Evolutionary conservation across 1,139 yeast genomes (phyloP).

Genomic region (Taiozyma sp.): DNA sequence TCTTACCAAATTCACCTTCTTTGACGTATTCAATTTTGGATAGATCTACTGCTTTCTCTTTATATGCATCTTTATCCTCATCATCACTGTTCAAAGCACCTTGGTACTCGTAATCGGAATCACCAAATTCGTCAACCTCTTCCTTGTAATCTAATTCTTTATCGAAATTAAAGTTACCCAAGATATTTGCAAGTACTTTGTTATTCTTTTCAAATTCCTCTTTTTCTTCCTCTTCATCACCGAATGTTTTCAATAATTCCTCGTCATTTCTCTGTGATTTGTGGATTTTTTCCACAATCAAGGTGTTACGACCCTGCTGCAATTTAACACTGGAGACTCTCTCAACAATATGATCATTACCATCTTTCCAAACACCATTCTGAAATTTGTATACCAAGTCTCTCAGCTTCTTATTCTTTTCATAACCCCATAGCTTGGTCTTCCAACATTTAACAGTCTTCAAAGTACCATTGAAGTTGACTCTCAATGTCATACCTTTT

Average conservation of each 20-base stretch:
- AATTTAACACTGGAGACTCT: conserved; percentile 30
- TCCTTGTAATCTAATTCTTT: conserved; percentile 51
- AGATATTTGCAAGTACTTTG: conserved; percentile 46
- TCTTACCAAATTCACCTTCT: conserved; percentile 24
- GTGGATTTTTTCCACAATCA: conserved; percentile 18
- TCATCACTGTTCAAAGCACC: conserved; percentile 29
- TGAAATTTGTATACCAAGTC: conserved; percentile 60
- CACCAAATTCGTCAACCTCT: conserved; percentile 37
- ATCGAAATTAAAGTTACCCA: conserved; percentile 52
- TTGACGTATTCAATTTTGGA: conserved; percentile 17
- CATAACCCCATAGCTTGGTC: conserved; percentile 87
- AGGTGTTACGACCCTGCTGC: conserved; percentile 16
- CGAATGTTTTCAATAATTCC: conserved; percentile 6
- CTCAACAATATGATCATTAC: conserved; percentile 75
- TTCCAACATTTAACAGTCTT: conserved; percentile 56
- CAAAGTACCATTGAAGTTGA: conserved; percentile 54
- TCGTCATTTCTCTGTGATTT: conserved; percentile 23
- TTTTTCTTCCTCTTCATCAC: conserved; percentile 27
- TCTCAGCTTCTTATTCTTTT: conserved; percentile 52
- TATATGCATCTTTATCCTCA: conserved; percentile 37
- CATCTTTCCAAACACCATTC: conserved; percentile 78
- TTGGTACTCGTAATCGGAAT: conserved; percentile 43
- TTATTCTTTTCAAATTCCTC: conserved; percentile 35
- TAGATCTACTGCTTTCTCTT: conserved; percentile 26
- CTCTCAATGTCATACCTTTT: conserved; percentile 58